Percentiles rank a stretch among this genome's conserved stretches.
These are phyloP conservation scores for Colletotrichum kahawae DNA, from an alignment of 2,329 filamentous ascomycete species.

Conservation along the genomic window DNA sequence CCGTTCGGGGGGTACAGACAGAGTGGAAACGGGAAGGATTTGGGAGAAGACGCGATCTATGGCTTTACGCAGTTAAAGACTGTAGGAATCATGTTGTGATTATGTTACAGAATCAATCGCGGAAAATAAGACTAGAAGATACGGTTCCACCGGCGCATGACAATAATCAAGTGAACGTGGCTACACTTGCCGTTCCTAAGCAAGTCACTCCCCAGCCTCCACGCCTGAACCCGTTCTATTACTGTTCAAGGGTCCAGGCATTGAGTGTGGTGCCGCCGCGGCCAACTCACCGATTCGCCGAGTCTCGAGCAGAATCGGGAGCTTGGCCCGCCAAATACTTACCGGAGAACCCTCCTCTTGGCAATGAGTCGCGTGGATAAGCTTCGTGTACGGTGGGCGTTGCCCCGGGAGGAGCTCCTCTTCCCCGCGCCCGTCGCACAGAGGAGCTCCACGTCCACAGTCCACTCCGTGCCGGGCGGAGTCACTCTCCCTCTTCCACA, in stretches of 20 bases:
- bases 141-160: accelerated
- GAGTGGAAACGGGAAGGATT: neutral
- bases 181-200: neutral
- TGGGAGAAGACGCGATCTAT: neutral
- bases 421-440: neutral
- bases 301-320: neutral
- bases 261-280: neutral
- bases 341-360: neutral
- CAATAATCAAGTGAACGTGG: neutral
- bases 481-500: neutral
- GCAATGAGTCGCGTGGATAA: neutral
- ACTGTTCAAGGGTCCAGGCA: accelerated
- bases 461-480: neutral
- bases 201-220: neutral
- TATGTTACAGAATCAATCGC: neutral
- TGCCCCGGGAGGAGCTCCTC: neutral
- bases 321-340: neutral
- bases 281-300: neutral
- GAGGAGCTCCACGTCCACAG: constrained; percentile 11
- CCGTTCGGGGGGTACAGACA: neutral
- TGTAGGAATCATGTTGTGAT: neutral
- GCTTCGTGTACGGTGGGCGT: neutral
- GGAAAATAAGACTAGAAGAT: accelerated
- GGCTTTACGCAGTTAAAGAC: neutral
- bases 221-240: neutral